Evolutionary conservation across 768 basidiomycete genomes (phyloP), one percentile per base, ranked within the genome.

Genomic region (Megacollybia marginata): DNA sequence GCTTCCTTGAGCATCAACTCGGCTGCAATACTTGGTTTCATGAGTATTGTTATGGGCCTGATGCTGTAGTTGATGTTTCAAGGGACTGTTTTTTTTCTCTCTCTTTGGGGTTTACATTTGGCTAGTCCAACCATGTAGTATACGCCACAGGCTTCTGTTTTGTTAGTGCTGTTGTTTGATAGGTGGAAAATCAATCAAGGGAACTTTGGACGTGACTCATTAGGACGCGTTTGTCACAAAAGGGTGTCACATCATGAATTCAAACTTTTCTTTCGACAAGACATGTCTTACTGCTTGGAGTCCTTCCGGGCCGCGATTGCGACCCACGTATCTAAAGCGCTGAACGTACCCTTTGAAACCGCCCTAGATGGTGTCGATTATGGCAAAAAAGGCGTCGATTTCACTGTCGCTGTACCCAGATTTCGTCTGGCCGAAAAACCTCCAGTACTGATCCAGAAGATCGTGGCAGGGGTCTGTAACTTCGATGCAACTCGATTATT

Each of bases 361-460:
- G 67, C 71, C 6, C 74, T 65, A 56, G 59, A 59, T n/a, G 75
- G 70, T 18, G 65, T 74, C 20, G 72, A 75, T 58, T 61, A 61
- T 9, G 69, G 68, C 42, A 69, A 73, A 58, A 72, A 71, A 51
- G 69, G 65, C 33, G 61, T 57, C 2, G 76, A 78, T 56, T 69
- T 76, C 42, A 62, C 65, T 9, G 58, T 78, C n/a, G 73, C 76
- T 16, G 59, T 77, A 13, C 67, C 74, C 28, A 61, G 76, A 20
- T 76, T 75, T 65, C 58, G 70, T n/a, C 54, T 74, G 51, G 70
- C 70, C 45, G 71, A 63, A 9, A 71, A 71, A 51, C 66, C 70
- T 15, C 66, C 69, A 33, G 67, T 65, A 6, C 60, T 70, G 55
- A 71, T 43, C 20, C 13, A 31, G n/a, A 48, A 52, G 20, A 23